Evolutionary conservation across 331 rosid species (phyloP), one percentile per base, ranked within the genome.

Genomic region (Malus hybrid): DNA sequence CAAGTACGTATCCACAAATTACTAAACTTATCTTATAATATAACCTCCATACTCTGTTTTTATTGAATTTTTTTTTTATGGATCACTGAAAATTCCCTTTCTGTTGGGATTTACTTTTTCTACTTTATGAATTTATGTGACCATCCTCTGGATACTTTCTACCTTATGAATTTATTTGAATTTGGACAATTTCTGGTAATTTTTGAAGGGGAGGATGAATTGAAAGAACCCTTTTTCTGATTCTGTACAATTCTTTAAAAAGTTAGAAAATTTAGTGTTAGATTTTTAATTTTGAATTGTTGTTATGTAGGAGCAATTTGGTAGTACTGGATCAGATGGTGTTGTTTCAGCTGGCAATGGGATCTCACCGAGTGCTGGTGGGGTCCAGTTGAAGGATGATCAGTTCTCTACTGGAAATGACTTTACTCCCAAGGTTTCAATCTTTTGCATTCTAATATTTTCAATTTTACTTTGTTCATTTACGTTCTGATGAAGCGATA

Each of bases 331-430:
- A 57, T 70, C 86, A 71, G 60, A 55, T 28, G 69, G 71, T 80
- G 84, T 60, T 36, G 63, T 77, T 67, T 67, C 81, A 36, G 65
- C 65, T 33, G 83, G 85, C 76, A 61, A 48, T 72, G 88, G 57
- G 61, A 79, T 75, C 60, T 82, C 87, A 59, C 48, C 79, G 70
- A 76, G 69, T 65, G 48, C 74, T 66, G 80, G 82, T 46, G 71
- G 70, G 78, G 76, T 76, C 52, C 85, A 75, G 75, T 67, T 80
- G 44, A 78, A 77, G 66, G 86, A 86, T 77, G 87, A 86, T 73
- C 96, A 85, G 11, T 72, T 90, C 79, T 86, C 87, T 54, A 80
- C 70, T 54, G 90, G 82, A 69, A 77, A 86, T 75, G 87, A 88
- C 72, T 83, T 24, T 80, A 69, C 88, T 68, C 81, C 86, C 9